Evolutionary conservation across 169 alveolate species (phyloP), one percentile per base, ranked within the genome.

Genomic region (Eimeria necatrix): DNA sequence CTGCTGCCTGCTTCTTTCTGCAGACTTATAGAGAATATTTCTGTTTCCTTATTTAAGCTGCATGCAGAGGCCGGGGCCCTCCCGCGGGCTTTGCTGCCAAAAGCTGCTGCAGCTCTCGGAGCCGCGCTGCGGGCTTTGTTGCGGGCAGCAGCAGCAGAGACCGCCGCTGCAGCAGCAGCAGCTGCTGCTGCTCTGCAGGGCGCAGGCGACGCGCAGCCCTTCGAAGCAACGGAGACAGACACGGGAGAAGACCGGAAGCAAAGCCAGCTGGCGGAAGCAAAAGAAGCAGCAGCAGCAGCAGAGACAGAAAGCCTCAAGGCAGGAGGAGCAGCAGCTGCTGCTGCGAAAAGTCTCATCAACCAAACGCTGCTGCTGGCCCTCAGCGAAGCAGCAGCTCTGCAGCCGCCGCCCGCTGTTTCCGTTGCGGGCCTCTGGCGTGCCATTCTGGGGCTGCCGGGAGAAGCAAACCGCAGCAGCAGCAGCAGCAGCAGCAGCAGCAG

Each of bases 71-170:
- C 10, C 18, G 88, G 88, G 88, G 68, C 88, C 88, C 60, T 78
- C 5, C 88, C 64, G 46, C 60, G 24, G 49, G 16, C 68, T 8
- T 61, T 78, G 60, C 60, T 78, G 88, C 88, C 88, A 2, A 22
- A 48, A 78, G 88, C 88, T 8, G 88, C 88, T 46, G 70, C 88
- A 49, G 88, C 88, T 8, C 6, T 78, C 48, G 41, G 70, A 41
- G 26, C 68, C 46, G 88, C 68, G 46, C 10, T 48, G 4, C 88
- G 88, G 16, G 88, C 70, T 46, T 51, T 78, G 88, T 48, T 78
- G 64, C 46, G n/a, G 3, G 88, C 88, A 78, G 88, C 88, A 49
- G 60, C 70, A 49, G 70, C 88, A 78, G 88, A 48, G 70, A n/a
- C 16, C 24, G 70, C 16, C n/a, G 70, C 70, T 3, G 70, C 70